Percentiles rank a stretch among this genome's conserved stretches.
Evolutionary conservation across 805 yeast genomes (phyloP).

Genomic region (Zygotorulaspora florentina): DNA sequence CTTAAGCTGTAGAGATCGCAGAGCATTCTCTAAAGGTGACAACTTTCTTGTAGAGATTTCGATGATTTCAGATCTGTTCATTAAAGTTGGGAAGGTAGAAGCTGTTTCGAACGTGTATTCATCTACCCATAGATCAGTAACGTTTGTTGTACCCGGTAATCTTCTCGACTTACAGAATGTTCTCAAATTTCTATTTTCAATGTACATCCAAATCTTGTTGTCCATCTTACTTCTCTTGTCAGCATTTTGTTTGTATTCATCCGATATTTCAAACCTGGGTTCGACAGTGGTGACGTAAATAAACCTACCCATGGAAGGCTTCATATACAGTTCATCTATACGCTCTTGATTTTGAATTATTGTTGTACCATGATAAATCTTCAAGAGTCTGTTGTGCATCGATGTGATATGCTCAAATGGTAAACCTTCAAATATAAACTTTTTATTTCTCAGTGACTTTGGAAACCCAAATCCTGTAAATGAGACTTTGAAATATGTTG

Average conservation of each 20-base stretch:
- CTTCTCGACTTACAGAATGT: conserved; percentile 66
- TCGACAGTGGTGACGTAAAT: conserved; percentile 68
- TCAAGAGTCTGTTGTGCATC: conserved; percentile 69
- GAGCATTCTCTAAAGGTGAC: conserved; percentile 84
- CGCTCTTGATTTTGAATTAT: conserved; percentile 56
- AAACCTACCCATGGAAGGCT: conserved; percentile 64
- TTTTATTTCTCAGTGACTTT: conserved; percentile 63
- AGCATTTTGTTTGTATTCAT: conserved; percentile 45
- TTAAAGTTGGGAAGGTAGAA: conserved; percentile 79
- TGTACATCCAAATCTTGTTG: conserved; percentile 65
- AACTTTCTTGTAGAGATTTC: conserved; percentile 46
- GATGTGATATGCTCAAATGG: conserved; percentile 86
- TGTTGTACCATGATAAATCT: conserved; percentile 77
- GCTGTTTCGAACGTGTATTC: conserved; percentile 74
- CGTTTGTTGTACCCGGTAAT: conserved; percentile 67
- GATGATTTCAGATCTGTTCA: conserved; percentile 76
- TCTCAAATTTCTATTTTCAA: conserved; percentile 68
- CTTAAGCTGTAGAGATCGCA: conserved; percentile 59
- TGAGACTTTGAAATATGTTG: conserved; percentile 74
- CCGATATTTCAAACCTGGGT: conserved; percentile 41
- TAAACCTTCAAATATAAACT: conserved; percentile 77
- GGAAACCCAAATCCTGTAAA: conserved; percentile 88
- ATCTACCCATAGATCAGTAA: conserved; percentile 82
- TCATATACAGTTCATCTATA: conserved; percentile 46
- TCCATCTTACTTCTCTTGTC: conserved; percentile 36